phyloP scores from a whole-genome alignment of 2,329 filamentous ascomycete genomes.

The Xylariales sp. region DNA sequence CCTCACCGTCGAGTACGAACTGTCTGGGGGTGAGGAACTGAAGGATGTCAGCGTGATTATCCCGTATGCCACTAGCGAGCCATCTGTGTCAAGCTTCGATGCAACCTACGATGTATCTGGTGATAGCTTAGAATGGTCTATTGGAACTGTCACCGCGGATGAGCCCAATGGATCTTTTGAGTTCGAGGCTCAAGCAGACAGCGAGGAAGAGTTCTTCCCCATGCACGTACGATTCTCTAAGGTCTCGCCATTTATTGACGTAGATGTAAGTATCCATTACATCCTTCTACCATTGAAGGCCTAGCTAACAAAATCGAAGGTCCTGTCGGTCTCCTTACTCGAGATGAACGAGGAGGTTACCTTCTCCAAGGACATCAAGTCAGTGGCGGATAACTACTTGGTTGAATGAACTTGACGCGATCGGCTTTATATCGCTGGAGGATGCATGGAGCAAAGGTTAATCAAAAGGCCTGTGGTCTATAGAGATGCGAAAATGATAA shows the following conservation, averaged over 20 bases:
- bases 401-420: conserved; percentile 57
- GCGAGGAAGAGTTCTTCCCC: conserved; percentile 95
- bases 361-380: conserved; percentile 79
- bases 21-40: conserved; percentile 73
- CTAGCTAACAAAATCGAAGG: conserved; percentile 39
- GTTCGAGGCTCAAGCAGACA: conserved; percentile 83
- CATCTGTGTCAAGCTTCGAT: conserved; percentile 87
- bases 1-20: conserved; percentile 92
- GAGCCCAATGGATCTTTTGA: conserved; percentile 87
- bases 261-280: conserved; percentile 65
- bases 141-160: conserved; percentile 78
- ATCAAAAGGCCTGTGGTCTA: conserved; percentile 11
- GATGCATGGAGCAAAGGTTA: conserved; percentile 12
- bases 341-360: conserved; percentile 75
- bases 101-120: conserved; percentile 90
- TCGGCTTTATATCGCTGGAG: conserved; percentile 9
- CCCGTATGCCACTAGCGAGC: conserved; percentile 80
- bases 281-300: neutral
- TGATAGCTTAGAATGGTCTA: conserved; percentile 89
- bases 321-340: conserved; percentile 63
- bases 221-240: conserved; percentile 91
- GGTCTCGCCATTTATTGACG: conserved; percentile 79
- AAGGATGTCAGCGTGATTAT: conserved; percentile 84
- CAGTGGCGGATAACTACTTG: conserved; percentile 68
- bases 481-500: conserved; percentile 5